Base-by-base conservation (phyloP, 768 basidiomycete genomes). In the Kwoniella heveanensis region DNA sequence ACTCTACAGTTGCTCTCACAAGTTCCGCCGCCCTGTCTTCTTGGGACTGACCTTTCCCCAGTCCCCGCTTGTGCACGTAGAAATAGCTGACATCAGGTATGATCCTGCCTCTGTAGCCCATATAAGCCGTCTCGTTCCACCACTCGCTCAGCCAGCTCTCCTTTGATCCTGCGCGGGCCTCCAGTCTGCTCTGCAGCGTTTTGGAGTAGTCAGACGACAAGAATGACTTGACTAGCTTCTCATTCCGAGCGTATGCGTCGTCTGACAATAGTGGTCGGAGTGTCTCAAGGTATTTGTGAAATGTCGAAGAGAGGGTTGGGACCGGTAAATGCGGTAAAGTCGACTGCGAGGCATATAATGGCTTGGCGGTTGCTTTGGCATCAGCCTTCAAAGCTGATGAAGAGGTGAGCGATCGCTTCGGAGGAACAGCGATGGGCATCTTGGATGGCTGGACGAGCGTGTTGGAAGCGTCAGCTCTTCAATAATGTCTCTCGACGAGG, bases 71-170 rank as follows among this genome's bases (percentile, higher is more conserved):
- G 79, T 98, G 94, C 9, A 93, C 85, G 78, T 91, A 99, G 82
- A 89, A 98, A 83, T 99, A 99, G 84, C 88, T 92, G 72, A 94
- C 92, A 68, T 87, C 90, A 15, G 94, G 90, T 29, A 94, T 88
- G 52, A 96, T 90, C 1, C 93, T 88, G 71, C 95, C 94, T 56
- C 93, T 83, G 77, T 93, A 97, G 4, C 86, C 84, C 71, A 93
- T 83, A 74, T 96, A 97, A 0, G 94, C 94, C 4, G 80, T 85
- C 36, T 96, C 91, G 80, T 98, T 94, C 95, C 95, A 99, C 96
- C 96, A 99, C 55, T 95, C 92, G 51, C 86, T 85, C n/a, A 99
- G 84, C 96, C 96, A 99, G 82, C 85, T 93, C 37, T 84, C 82
- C 49, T 82, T 85, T 17, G 67, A 76, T 25, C 86, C 63, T 19